These are phyloP conservation scores for Diutina sp. DNA, from an alignment of 1,139 yeast genomes.

Conservation along the genomic window DNA sequence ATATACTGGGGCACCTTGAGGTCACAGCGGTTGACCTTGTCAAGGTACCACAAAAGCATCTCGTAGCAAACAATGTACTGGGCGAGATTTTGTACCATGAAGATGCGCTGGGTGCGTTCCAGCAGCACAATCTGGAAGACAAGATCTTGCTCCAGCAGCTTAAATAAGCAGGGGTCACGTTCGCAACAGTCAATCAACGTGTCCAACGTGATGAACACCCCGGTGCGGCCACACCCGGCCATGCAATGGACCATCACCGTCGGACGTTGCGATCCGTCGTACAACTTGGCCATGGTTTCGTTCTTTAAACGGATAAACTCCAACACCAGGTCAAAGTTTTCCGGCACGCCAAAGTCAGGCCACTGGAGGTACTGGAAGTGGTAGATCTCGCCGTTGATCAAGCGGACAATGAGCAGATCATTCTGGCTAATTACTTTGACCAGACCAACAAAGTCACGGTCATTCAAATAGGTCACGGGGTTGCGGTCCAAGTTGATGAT, in stretches of 20 bases:
- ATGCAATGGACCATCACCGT: not conserved
- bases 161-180: not conserved
- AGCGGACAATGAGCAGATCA: not conserved
- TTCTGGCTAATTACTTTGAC: not conserved
- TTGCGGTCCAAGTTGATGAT: not conserved
- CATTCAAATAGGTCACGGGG: not conserved
- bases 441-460: not conserved
- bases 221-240: slow-evolving; percentile 11
- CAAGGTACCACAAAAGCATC: slow-evolving; percentile 9
- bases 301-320: slow-evolving; percentile 40
- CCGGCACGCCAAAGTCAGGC: slow-evolving; percentile 76
- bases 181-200: slow-evolving; percentile 7
- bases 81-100: slow-evolving; percentile 35
- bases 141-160: slow-evolving; percentile 9
- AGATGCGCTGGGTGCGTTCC: slow-evolving; percentile 29
- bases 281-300: not conserved
- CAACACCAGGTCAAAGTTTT: slow-evolving; percentile 36
- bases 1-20: not conserved
- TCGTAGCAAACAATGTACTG: slow-evolving; percentile 33
- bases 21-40: not conserved
- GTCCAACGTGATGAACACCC: slow-evolving; percentile 9
- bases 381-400: slow-evolving; percentile 14
- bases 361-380: slow-evolving; percentile 66
- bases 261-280: not conserved
- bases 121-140: slow-evolving; percentile 24